Evolutionary conservation across 257 asterid species (phyloP), one percentile per base, ranked within the genome.

Genomic region (Gentiana dahurica): DNA sequence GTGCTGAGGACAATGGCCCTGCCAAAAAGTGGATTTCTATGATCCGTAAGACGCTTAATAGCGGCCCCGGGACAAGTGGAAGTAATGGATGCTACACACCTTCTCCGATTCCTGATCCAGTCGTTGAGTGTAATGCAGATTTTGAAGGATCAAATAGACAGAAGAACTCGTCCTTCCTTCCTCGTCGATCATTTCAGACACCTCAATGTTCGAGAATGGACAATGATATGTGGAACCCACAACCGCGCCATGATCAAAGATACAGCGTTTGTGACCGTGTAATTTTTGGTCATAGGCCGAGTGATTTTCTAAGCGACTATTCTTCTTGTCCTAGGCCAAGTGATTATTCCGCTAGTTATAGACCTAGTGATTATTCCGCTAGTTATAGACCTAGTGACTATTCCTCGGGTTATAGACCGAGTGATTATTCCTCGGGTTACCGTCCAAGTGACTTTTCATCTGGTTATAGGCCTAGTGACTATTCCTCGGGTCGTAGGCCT

Each of bases 1-100:
- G 86, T 8, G 95, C 99, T 44, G 99, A 92, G 68, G 99, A 92
- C 74, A 92, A 92, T 35, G 99, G 99, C 32, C 99, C 99, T 34
- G 95, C 99, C 34, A 88, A 86, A 57, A 86, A 83, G 47, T 92
- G 99, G 97, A 80, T 85, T 36, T 58, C 86, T 60, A 77, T 88
- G 36, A 86, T 92, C 53, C 77, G 82, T 67, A 89, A 66, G 71
- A 84, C 99, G 2, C 75, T 92, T 47, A 86, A 86, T 73, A 73
- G 76, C 51, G 72, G 81, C 57, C 89, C 87, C 2, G 92, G 84
- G 12, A 64, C 79, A 45, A 79, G 84, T 53, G 80, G 73, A 8
- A 72, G 83, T 60, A 70, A 91, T 37, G 91, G 89, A 35, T 77
- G 75, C 59, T 92, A 81, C 55, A 84, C 97, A 10, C 97, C 99